Evolutionary conservation across 2,329 filamentous ascomycete species (phyloP).

Genomic region (Lachnellula suecica): DNA sequence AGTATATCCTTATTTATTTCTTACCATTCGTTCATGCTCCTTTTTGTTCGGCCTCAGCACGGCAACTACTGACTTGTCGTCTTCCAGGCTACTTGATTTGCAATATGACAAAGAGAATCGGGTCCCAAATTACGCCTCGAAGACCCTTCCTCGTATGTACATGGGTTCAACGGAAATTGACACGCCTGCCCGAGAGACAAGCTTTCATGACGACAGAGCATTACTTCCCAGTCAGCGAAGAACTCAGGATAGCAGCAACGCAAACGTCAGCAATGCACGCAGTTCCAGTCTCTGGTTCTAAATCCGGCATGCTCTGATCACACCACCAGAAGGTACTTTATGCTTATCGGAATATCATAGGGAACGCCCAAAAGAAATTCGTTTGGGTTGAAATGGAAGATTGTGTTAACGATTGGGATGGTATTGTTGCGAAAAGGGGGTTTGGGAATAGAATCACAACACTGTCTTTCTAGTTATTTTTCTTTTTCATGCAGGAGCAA

Average conservation of each 20-base stretch:
- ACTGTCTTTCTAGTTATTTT: neutral
- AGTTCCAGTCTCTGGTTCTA: constrained; percentile 25
- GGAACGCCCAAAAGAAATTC: no score
- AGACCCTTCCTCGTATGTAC: constrained; percentile 20
- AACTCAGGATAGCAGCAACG: constrained; percentile 1
- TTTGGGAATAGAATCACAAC: neutral
- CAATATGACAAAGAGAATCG: constrained; percentile 11
- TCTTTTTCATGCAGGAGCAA: neutral
- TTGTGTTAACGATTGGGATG: neutral
- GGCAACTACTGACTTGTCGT: no score
- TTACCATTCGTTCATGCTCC: no score
- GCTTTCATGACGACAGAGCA: constrained; percentile 28
- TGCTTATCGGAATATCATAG: neutral
- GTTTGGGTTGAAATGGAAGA: neutral
- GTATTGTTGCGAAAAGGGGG: neutral
- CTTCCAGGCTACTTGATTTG: constrained; percentile 16
- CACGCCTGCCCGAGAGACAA: constrained; percentile 13
- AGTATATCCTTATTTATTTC: no score
- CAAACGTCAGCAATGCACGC: constrained; percentile 8
- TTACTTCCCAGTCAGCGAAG: constrained; percentile 27
- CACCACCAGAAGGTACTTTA: neutral
- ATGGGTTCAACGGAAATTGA: no score
- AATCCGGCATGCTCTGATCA: neutral
- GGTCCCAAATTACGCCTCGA: constrained; percentile 11
- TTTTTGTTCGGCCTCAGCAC: no score